These are phyloP conservation scores for Caloboletus inedulis DNA, from an alignment of 1,284 basidiomycete species.

Conservation along the genomic window DNA sequence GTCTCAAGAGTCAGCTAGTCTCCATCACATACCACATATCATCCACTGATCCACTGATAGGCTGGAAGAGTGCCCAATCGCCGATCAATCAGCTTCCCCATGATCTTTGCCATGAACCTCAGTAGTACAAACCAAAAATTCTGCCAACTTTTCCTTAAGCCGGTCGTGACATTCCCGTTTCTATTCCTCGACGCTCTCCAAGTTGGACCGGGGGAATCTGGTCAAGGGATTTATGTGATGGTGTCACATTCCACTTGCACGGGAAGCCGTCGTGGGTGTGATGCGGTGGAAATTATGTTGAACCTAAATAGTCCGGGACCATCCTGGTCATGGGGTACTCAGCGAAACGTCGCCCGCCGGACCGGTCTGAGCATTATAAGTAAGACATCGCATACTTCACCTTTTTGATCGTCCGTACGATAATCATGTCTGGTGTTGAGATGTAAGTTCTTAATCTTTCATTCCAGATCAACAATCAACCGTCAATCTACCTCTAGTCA, in stretches of 20 bases:
- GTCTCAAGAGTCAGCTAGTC: too few species aligned
- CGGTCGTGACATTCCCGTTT: not conserved
- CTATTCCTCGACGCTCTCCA: not conserved
- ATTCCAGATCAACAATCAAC: constrained; percentile 1
- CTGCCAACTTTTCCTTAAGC: not conserved
- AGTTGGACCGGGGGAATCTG: not conserved
- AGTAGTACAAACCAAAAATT: not conserved
- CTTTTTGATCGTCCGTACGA: not conserved
- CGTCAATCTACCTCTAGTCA: constrained; percentile 35
- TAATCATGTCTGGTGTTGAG: constrained; percentile 51
- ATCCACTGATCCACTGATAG: not conserved
- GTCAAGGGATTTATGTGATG: not conserved
- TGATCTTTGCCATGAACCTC: not conserved
- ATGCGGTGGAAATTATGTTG: constrained; percentile 3
- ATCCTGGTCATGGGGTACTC: constrained; percentile 22
- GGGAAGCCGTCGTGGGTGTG: constrained; percentile 19
- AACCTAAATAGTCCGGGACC: not conserved
- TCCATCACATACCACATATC: not conserved
- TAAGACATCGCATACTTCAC: not conserved
- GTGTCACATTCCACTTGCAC: not conserved
- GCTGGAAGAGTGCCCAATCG: not conserved
- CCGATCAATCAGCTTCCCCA: not conserved
- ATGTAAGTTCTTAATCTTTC: constrained; percentile 43
- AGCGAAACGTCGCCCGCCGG: constrained; percentile 5
- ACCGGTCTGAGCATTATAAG: constrained; percentile 21